Evolutionary conservation across 225 moss, liverwort and hornwort species (phyloP), one percentile per base, ranked within the genome.

Genomic region (Climacium dendroides): DNA sequence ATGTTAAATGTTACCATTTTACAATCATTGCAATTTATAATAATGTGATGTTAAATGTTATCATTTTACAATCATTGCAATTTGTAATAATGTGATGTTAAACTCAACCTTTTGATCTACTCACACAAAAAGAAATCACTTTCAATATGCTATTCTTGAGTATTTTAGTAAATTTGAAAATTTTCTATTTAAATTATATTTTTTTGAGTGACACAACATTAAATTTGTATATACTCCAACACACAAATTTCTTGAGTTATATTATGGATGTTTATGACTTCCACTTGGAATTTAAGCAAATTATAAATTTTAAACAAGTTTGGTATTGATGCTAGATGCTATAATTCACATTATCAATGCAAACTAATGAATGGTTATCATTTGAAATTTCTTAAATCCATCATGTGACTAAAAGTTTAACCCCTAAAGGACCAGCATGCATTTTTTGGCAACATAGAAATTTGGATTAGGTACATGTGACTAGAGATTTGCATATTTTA

Each of bases 171-270:
- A 14, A 39, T 7, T 39, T 24, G 1, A 24, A 41, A 26, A 26
- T 11, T 15, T 25, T 71, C 0, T 3, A 41, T 0, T 43, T 16
- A 43, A 16, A 71, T 71, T 41, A 8, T 5, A 71, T 43, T 8
- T 41, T 25, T 7, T 0, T 1, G 1, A 0, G 5, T 41, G 7
- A 13, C 0, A 41, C 25, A 43, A 71, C 9, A 41, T 9, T 25
- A 71, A 71, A 15, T 43, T 71, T 1, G 5, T 26, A 24, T 24
- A 39, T 24, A 7, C 4, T 69, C 13, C 7, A 25, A 2, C 0
- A 17, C 2, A 45, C 10, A 28, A 72, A 10, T 45, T 71, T 28
- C 3, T 45, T 45, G 45, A 72, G 9, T 10, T 10, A 45, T 28
- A 17, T 72, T 6, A 45, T 29, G 1, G 17, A 72, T 45, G 17